Evolutionary conservation across 2,329 filamentous ascomycete genomes (phyloP), one percentile per base, ranked within the genome.

Genomic region (Aspergillus cejpii): DNA sequence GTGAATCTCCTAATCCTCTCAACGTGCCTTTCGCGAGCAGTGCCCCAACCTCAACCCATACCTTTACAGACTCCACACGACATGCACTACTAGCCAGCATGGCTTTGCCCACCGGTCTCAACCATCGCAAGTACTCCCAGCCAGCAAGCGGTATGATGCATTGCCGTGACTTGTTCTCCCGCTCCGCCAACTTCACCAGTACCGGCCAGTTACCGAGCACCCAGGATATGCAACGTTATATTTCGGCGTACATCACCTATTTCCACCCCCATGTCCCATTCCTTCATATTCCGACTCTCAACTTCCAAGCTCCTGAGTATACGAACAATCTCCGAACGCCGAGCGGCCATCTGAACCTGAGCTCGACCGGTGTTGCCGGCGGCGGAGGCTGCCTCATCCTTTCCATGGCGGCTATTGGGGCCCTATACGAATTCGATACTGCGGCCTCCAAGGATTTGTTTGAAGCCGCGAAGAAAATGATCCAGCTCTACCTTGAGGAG

Each of bases 181-280:
- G 63, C 45, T 59, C 63, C 24, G 55, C 53, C 49, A 58, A 54
- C 51, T 64, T 64, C 54, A 52, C 65, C 69, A 56, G 61, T 59
- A 49, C 70, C 75, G 56, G 74, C 70, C 59, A 77, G 71, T 56
- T 95, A 46, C 90, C 91, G 42, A 88, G 79, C 69, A 91, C 87
- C 26, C 76, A 79, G 61, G 88, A 96, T 63, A 80, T 97, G 50
- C 89, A 94, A 66, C 85, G 88, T 64, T 96, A 90, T 66, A 86
- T 96, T 51, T 82, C 83, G 53, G 85, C 90, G 48, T 97, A 96
- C 69, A 81, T 97, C 59, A 82, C 83, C 53, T 94, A 87, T 65
- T 95, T 94, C 66, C 90, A 96, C 62, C 91, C 91, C 17, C 91
- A 97, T 64, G 70, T 95, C 49, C 91, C 92, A n/a, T 95, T 97